These are phyloP conservation scores for Tetracladium maxilliforme DNA, from an alignment of 2,329 filamentous ascomycete genomes.

Conservation along the genomic window DNA sequence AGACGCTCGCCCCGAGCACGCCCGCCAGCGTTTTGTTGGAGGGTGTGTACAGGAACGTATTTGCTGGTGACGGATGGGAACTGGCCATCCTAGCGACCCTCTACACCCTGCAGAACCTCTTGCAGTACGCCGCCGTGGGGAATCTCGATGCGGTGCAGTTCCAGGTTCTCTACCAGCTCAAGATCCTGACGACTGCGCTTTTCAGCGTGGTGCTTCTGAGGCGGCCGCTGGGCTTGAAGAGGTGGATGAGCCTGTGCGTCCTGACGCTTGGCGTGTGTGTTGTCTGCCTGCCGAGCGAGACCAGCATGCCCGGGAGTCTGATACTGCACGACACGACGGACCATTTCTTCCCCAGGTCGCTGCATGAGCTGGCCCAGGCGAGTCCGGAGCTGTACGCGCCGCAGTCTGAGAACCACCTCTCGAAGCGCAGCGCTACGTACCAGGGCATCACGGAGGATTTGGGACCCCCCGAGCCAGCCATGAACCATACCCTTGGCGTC, in stretches of 20 bases:
- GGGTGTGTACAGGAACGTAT: conserved; percentile 67
- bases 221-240: conserved; percentile 51
- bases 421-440: conserved; percentile 72
- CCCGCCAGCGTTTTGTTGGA: conserved; percentile 68
- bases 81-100: conserved; percentile 75
- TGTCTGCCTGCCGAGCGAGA: conserved; percentile 60
- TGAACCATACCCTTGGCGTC: conserved; percentile 71
- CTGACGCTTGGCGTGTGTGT: conserved; percentile 73
- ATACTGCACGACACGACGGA: conserved; percentile 48
- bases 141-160: conserved; percentile 89
- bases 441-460: conserved; percentile 67
- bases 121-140: conserved; percentile 83
- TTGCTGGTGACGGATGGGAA: conserved; percentile 89
- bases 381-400: conserved; percentile 1
- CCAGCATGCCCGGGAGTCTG: conserved; percentile 38
- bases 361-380: conserved; percentile 47
- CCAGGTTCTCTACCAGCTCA: conserved; percentile 85
- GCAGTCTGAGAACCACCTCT: conserved; percentile 21
- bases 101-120: conserved; percentile 84
- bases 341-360: conserved; percentile 60
- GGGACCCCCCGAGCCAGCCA: conserved; percentile 28
- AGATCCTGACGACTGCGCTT: conserved; percentile 80
- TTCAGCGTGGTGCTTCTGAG: conserved; percentile 72
- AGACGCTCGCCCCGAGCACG: conserved; percentile 61
- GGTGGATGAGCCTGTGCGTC: conserved; percentile 69